phyloP scores from a whole-genome alignment of 371 early-diverging fungal species.

The Saksenaea oblongispora region DNA sequence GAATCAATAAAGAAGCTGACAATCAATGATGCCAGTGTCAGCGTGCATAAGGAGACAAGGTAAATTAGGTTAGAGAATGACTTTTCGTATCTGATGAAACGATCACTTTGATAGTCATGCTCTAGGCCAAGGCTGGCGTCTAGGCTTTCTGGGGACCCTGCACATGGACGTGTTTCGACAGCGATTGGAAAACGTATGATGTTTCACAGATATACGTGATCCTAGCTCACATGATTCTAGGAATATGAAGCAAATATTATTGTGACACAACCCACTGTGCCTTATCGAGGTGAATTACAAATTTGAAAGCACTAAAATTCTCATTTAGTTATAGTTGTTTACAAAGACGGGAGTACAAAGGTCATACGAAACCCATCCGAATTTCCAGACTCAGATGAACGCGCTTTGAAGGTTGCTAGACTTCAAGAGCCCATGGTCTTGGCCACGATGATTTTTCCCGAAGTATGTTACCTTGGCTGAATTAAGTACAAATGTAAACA shows the following conservation, averaged over 20 bases:
- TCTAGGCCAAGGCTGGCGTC: conserved; percentile 95
- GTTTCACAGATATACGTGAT: neutral
- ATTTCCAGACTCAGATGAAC: conserved; percentile 82
- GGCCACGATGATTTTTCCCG: conserved; percentile 92
- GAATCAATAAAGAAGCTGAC: conserved; percentile 92
- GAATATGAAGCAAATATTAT: conserved; percentile 93
- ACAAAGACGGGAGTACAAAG: conserved; percentile 56
- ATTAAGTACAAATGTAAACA: neutral
- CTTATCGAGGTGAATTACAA: conserved; percentile 64
- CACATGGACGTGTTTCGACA: conserved; percentile 98
- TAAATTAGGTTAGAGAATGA: conserved; percentile 1
- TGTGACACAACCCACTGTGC: conserved; percentile 92
- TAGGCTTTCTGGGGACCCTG: conserved; percentile 95
- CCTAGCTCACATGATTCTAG: conserved; percentile 25
- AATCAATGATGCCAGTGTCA: conserved; percentile 93
- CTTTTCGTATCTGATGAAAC: neutral
- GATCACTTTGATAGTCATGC: conserved; percentile 53
- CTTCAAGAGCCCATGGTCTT: conserved; percentile 92
- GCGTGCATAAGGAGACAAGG: conserved; percentile 86
- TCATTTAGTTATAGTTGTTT: conserved; percentile 38
- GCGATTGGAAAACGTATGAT: conserved; percentile 81
- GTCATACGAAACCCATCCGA: conserved; percentile 88
- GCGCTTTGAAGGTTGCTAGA: conserved; percentile 61
- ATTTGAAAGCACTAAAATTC: neutral
- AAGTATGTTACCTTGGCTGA: conserved; percentile 33